Evolutionary conservation across 2,329 filamentous ascomycete genomes (phyloP).

Genomic region (Ascochyta viciae-villosae): DNA sequence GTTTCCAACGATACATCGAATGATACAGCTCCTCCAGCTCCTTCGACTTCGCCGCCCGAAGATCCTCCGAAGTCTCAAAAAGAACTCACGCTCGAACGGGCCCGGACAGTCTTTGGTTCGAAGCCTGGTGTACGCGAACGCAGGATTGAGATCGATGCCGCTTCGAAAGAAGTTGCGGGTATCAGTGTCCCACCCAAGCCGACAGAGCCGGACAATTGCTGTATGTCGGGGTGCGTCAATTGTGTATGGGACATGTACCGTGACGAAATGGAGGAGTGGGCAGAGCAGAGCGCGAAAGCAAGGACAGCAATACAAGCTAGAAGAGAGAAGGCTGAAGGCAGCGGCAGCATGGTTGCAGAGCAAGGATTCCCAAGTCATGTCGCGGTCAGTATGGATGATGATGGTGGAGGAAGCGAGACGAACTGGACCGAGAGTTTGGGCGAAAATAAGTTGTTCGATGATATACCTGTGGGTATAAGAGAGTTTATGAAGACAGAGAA

Average conservation of each 20-base stretch:
- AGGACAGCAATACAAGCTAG: slow-evolving; percentile 58
- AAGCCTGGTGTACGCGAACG: slow-evolving; percentile 77
- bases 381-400: slow-evolving; percentile 75
- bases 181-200: slow-evolving; percentile 84
- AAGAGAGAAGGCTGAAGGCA: slow-evolving; percentile 36
- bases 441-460: slow-evolving; percentile 74
- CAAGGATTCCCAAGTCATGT: slow-evolving; percentile 56
- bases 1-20: slow-evolving; percentile 41
- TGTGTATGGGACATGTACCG: slow-evolving; percentile 94
- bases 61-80: slow-evolving; percentile 56
- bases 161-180: slow-evolving; percentile 74
- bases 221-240: slow-evolving; percentile 98
- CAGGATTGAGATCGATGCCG: slow-evolving; percentile 64
- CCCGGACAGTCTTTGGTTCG: slow-evolving; percentile 81
- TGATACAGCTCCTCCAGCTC: slow-evolving; percentile 32
- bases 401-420: slow-evolving; percentile 76
- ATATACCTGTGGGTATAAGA: slow-evolving; percentile 87
- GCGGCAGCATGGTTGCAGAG: slow-evolving; percentile 45
- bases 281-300: slow-evolving; percentile 68
- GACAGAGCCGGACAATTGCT: slow-evolving; percentile 95
- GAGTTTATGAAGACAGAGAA: slow-evolving; percentile 99
- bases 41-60: slow-evolving; percentile 40
- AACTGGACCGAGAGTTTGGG: slow-evolving; percentile 62
- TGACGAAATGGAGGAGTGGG: slow-evolving; percentile 93
- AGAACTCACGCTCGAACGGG: slow-evolving; percentile 63